Evolutionary conservation across 257 asterid species (phyloP), one percentile per base, ranked within the genome.

Genomic region (Penstemon davidsonii): DNA sequence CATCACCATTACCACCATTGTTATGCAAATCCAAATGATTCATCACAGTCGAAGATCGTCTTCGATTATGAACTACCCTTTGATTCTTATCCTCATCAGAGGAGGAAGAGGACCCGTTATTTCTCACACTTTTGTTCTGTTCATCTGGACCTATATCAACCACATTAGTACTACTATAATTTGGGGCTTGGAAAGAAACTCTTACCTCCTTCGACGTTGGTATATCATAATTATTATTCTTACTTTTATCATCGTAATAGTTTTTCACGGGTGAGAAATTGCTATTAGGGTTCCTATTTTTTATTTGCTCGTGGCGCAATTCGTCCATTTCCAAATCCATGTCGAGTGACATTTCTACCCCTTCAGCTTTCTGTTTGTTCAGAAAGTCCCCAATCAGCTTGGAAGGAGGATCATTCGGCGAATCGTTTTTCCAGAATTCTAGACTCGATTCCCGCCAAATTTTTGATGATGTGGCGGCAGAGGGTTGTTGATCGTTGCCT

Each of bases 321-420:
- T 78, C 84, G 5, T 80, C 70, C 86, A 82, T 80, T 51, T 85
- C 90, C 74, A 82, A 38, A 47, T 82, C 86, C 69, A 80, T 73
- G 25, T 85, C 87, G 52, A 80, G 56, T 1, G 83, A 41, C 76
- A 76, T 63, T 66, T 79, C 86, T 4, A 66, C 52, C 0, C 82
- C 85, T 1, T 73, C 64, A 25, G 76, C 85, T 52, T 60, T 75
- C 55, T 82, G 87, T 50, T 76, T 79, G 11, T 69, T 79, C 78
- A 81, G 55, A 33, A 84, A 84, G 64, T 81, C 80, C 8, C 75
- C 78, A 12, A 84, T 84, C 44, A 84, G 39, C 70, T 60, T 60
- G 3, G 87, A 46, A 0, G 87, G 87, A 0, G 89, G 87, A 69
- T 76, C 81, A 5, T 70, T 79, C 11, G 46, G 64, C 38, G 2